Evolutionary conservation across 2,329 filamentous ascomycete species (phyloP), one percentile per base, ranked within the genome.

Genomic region (Cytospora schulzeri): DNA sequence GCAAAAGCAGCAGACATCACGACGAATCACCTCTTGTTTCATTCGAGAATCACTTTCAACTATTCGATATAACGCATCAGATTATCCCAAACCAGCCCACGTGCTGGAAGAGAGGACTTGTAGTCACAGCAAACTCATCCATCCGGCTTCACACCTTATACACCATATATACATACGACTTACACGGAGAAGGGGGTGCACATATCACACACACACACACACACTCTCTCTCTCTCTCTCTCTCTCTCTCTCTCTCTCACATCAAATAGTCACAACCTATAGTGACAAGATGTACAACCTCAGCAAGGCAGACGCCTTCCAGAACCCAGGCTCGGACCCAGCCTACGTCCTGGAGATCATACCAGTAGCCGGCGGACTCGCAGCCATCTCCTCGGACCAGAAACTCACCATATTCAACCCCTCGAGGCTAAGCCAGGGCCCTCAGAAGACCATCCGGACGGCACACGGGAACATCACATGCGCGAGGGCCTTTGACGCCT

Each of bases 381-480:
- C 84, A 1, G 81, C 85, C 31, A 88, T 91, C 66, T 85, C 87
- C 8, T 91, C 89, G 1, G 88, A 91, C 76, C 85, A 91, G 75
- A 81, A 80, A 22, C 78, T 92, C 24, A 83, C 85, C 31, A 76
- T 91, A 22, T 83, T 93, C 68, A 83, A 91, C 72, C 83, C 88
- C 0, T 68, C 78, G 1, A 82, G 80, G 28, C 78, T 93, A 28
- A 79, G 80, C 61, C 73, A 79, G 3, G 80, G 84, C 0, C 81
- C 84, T 3, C 69, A 82, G 29, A 78, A 79, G 58, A 77, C 77
- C 11, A 76, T 86, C 56, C 73, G 74, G 41, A 84, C 83, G 12
- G 78, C 81, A 35, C 87, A 91, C 68, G 80, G 83, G 6, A 89
- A 89, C 66, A 78, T 92, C 69, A 88, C 87, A 17, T 86, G 85